These are phyloP conservation scores for Neurospora discreta DNA, from an alignment of 495 filamentous ascomycete genomes.

Conservation along the genomic window DNA sequence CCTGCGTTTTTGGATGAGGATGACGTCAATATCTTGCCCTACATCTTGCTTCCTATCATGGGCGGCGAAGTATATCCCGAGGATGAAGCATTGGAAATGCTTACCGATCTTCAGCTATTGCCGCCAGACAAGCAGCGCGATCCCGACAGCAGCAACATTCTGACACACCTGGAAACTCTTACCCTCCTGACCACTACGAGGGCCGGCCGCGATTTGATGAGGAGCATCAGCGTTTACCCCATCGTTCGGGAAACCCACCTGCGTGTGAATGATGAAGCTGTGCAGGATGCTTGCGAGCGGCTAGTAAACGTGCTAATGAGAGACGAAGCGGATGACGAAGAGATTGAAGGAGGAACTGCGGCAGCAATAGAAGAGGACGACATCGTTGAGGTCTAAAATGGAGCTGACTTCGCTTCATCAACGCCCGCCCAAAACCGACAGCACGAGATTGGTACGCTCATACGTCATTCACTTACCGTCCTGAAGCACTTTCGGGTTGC, in stretches of 20 bases:
- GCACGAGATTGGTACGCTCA: not conserved
- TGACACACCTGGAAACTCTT: constrained; percentile 81
- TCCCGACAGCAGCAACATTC: constrained; percentile 57
- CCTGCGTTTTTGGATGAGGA: constrained; percentile 54
- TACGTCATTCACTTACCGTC: not conserved
- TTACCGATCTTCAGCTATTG: constrained; percentile 77
- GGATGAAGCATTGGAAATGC: constrained; percentile 69
- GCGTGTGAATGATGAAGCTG: constrained; percentile 64
- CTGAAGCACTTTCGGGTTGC: not conserved
- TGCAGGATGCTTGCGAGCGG: constrained; percentile 77
- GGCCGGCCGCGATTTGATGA: constrained; percentile 61
- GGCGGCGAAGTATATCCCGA: constrained; percentile 53
- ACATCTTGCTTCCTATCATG: constrained; percentile 61
- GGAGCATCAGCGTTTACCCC: constrained; percentile 71
- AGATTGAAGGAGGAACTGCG: constrained; percentile 50
- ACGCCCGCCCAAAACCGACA: not conserved
- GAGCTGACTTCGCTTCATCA: not conserved
- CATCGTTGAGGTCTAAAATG: constrained; percentile 34
- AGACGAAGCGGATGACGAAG: constrained; percentile 54
- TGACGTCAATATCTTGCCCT: constrained; percentile 71
- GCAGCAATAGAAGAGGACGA: constrained; percentile 15
- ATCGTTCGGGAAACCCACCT: constrained; percentile 81
- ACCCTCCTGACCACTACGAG: constrained; percentile 70
- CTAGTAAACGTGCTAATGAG: constrained; percentile 88
- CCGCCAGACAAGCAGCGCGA: constrained; percentile 82